These are phyloP conservation scores for Penicillium rolfsii DNA, from an alignment of 2,329 filamentous ascomycete species.

Conservation along the genomic window DNA sequence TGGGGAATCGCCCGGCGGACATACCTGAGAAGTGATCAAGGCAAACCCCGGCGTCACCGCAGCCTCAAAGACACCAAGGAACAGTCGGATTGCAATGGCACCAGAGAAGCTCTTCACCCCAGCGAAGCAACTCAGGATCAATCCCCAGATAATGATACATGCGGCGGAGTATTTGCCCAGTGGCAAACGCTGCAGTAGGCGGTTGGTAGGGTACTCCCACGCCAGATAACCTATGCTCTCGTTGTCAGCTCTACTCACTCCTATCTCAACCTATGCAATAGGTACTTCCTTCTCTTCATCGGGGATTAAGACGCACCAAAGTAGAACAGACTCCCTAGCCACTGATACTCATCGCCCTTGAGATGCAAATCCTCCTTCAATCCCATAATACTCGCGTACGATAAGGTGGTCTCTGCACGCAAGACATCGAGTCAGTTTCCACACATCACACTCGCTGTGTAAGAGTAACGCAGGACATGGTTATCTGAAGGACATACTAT, in stretches of 20 bases:
- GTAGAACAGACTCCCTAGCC: slow-evolving; percentile 58
- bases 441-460: background rate
- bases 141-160: slow-evolving; percentile 67
- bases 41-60: slow-evolving; percentile 71
- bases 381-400: slow-evolving; percentile 60
- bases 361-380: slow-evolving; percentile 53
- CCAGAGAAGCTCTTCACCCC: slow-evolving; percentile 63
- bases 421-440: background rate
- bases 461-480: background rate
- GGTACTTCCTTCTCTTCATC: no score
- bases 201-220: slow-evolving; percentile 69
- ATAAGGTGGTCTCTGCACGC: slow-evolving; percentile 50
- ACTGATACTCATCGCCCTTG: slow-evolving; percentile 53
- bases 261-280: background rate
- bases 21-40: slow-evolving; percentile 63
- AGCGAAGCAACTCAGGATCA: slow-evolving; percentile 64
- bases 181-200: slow-evolving; percentile 65
- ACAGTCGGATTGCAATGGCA: slow-evolving; percentile 67
- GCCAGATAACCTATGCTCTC: slow-evolving; percentile 49
- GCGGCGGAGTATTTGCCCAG: slow-evolving; percentile 68
- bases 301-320: slow-evolving; percentile 41
- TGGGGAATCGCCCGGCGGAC: background rate
- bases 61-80: slow-evolving; percentile 69
- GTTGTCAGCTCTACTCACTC: background rate
- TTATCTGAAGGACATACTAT: slow-evolving; percentile 39